Base-by-base conservation (phyloP, 805 yeast genomes). In the Zygotorulaspora florentina region DNA sequence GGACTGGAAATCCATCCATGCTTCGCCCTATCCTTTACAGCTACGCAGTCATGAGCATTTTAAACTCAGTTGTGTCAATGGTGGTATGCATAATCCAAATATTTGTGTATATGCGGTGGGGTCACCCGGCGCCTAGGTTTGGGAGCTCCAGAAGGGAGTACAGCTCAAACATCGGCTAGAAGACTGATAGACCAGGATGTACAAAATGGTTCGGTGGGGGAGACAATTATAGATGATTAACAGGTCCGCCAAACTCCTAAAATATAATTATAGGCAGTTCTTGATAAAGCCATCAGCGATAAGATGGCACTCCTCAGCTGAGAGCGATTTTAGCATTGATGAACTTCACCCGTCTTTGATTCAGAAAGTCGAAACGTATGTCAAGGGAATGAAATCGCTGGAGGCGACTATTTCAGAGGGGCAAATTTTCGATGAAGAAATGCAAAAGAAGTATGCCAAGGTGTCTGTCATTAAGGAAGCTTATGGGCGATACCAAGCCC, bases 301-400 rank as follows among this genome's bases (percentile, higher is more conserved):
- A 35, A 50, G 55, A 35, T 49, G 41, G 45, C 46, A 47, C 39
- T 46, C 56, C 6, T 33, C 49, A 15, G 25, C 38, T 3, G 38
- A 45, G 11, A 8, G n/a, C 23, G 30, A 29, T 9, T 38, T 20
- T 11, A 46, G 43, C 31, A 56, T 62, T 35, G 51, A 58, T 39
- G 64, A 61, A 28, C 60, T 77, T 9, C 85, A 81, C 47, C 81
- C 85, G 1, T 66, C 76, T 0, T 57, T 83, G 10, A 46, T 77
- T 20, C 57, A 72, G 41, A 71, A 77, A 54, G 82, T 86, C 0
- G 65, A 66, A 12, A 40, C 57, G 6, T 61, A 79, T 45, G 53
- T 59, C 7, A 48, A 56, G 2, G 83, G 81, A 50, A 62, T 77
- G 40, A 44, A 53, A 2, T 53, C 53, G 1, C 58, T 81, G 1